Evolutionary conservation across 139 green algal genomes (phyloP), one percentile per base, ranked within the genome.

Genomic region (Microglena sp.): DNA sequence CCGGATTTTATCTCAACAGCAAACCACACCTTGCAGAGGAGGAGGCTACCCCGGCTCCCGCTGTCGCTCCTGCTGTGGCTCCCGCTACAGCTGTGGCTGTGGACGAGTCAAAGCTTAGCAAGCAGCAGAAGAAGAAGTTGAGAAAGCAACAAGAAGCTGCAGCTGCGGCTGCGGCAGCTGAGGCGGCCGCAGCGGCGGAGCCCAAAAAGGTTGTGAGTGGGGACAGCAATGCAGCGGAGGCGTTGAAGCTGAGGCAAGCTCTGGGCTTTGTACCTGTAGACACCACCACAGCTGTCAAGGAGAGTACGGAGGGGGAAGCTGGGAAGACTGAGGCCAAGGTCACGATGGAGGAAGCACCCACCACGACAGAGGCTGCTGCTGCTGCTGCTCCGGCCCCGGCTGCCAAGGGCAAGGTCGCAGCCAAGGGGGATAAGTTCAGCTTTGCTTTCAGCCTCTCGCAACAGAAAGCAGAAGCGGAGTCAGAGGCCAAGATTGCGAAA

Each of bases 401-500:
- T 24, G 33, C 40, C 6, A 31, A n/a, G 6, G 45, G 33, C 15
- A 28, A 59, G 24, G 36, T 11, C 34, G 58, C 58, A 57, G 33
- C 33, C 29, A 63, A 43, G 60, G 32, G 7, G 45, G 4, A 35
- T 5, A 34, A 24, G 24, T 62, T 64, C 35, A 67, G 40, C 32
- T 64, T 64, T 63, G 56, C 57, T 0, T 64, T 68, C 30, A 62
- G 40, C 6, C 3, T 67, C 85, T 89, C 7, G 7, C 58, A 81
- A 1, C 70, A 88, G 27, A 81, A 55, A 33, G 64, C 70, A 21
- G 74, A 69, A 45, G 56, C 71, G 11, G 61, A 72, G 27, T 76
- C 71, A 0, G 68, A 79, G 65, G 61, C 69, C 53, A 80, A 80
- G 69, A 45, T 85, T 24, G 69, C 71, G 21, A 31, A 66, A 27